These are phyloP conservation scores for Globisporangium carolinianum DNA, from an alignment of 352 stramenopile species.

Conservation along the genomic window DNA sequence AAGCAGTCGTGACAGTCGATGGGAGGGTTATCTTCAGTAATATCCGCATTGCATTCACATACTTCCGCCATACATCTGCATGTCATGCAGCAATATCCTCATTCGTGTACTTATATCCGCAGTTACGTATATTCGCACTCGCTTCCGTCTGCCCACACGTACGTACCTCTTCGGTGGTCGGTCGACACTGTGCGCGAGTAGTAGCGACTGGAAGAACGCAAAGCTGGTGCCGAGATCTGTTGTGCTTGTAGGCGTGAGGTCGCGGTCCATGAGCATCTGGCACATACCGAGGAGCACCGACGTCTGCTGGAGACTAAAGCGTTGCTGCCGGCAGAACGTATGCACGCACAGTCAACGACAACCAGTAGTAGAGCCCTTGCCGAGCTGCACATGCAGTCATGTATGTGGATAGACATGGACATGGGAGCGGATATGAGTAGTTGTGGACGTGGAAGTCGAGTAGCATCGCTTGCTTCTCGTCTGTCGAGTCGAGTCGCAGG, in stretches of 20 bases:
- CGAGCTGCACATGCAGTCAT: too few relatives aligned
- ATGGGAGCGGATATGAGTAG: conserved; percentile 50
- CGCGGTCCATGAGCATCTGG: conserved; percentile 53
- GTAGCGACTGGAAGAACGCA: conserved; percentile 43
- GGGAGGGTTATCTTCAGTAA: too few relatives aligned
- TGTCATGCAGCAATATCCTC: neutral
- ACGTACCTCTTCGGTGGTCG: conserved; percentile 57
- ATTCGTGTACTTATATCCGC: neutral
- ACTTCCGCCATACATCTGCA: neutral
- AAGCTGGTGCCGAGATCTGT: conserved; percentile 51
- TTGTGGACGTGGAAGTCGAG: conserved; percentile 53
- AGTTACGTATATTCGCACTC: neutral
- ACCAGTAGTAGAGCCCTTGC: neutral
- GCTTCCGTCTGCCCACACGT: neutral
- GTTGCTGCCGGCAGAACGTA: conserved; percentile 61
- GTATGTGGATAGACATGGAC: neutral
- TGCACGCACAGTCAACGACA: conserved; percentile 2
- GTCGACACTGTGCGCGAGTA: conserved; percentile 64
- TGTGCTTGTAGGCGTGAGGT: conserved; percentile 36
- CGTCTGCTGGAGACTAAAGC: conserved; percentile 46
- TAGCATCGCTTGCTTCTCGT: conserved; percentile 38
- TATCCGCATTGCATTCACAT: neutral
- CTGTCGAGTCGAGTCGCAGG: conserved; percentile 31
- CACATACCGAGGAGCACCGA: conserved; percentile 66
- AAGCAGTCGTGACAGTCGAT: neutral